Evolutionary conservation across 2,329 filamentous ascomycete species (phyloP), one percentile per base, ranked within the genome.

Genomic region (Pseudogymnoascus sp.): DNA sequence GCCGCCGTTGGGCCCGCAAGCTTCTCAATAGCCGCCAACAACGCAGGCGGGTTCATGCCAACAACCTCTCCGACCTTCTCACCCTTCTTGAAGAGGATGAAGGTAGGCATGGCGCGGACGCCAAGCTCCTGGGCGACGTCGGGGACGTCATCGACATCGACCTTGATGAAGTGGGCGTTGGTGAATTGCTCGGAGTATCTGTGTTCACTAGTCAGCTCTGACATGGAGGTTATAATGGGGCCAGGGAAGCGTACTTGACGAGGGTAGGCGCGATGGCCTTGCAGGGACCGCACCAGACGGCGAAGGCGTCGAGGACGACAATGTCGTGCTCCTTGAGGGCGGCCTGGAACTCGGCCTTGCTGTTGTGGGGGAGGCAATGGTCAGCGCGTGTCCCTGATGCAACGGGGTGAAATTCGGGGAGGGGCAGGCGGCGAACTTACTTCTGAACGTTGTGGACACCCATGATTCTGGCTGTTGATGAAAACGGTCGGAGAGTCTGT

Each of bases 251-350:
- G 74, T 77, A 88, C 83, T 87, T 82, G 70, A 82, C 82, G 64
- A 96, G 80, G 66, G 86, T 77, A 65, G 93, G 93, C 16, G 91
- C 85, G 72, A 97, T 95, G 71, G 87, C 83, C 82, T 93, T 96
- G 89, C 93, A 97, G 65, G 93, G 93, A 65, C 91, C 92, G 81
- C 93, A 97, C 93, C 93, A 97, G 67, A 81, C 86, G 63, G 93
- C 93, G 77, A 89, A 92, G 80, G 86, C 92, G 81, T 97, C 93
- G 72, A 97, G 79, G 66, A 97, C 79, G 70, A 96, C 84, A 67
- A 89, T 76, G 62, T 81, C 81, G 72, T 85, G 80, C 70, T 78
- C 72, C 63, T 78, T 74, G 65, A 88, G 70, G 64, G 82, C 82
- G 34, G 75, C 71, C 63, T 84, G 74, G 75, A 85, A 92, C 31